Conservation (phyloP, 1,284 basidiomycete species). For the Mycosarcoma maydis region DNA sequence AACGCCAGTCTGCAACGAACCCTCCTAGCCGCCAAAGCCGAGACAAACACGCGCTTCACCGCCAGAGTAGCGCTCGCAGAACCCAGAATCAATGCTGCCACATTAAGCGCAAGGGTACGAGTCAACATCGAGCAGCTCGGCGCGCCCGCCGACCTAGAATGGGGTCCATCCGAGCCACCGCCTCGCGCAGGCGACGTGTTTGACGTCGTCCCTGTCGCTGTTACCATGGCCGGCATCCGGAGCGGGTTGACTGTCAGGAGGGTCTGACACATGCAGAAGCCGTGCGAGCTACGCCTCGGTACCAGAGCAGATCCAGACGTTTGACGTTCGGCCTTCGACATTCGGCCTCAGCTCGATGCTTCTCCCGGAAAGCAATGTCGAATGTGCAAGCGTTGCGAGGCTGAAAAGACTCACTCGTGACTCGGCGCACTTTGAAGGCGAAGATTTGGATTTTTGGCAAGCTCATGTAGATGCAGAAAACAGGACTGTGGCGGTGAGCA, state of each 20-base stretch:
- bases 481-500: no score
- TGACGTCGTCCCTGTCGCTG: conserved; percentile 14
- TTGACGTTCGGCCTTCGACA: no score
- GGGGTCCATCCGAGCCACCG: conserved; percentile 12
- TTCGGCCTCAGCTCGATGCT: no score
- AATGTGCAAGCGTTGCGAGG: no score
- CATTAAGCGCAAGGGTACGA: conserved; percentile 27
- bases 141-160: conserved; percentile 40
- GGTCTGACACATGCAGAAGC: conserved; percentile 1
- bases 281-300: no score
- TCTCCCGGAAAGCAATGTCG: no score
- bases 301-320: no score
- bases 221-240: conserved; percentile 31
- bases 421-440: no score
- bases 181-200: conserved; percentile 19
- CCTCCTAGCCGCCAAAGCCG: conserved; percentile 7
- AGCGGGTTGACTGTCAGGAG: conserved; percentile 24
- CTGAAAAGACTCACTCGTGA: no score
- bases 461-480: no score
- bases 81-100: conserved; percentile 27
- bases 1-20: conserved; percentile 19
- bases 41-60: conserved; percentile 2
- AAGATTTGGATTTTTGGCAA: no score
- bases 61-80: conserved; percentile 40
- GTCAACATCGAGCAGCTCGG: conserved; percentile 37